A percentile compares a stretch with the other conserved stretches of the same genome.
Evolutionary conservation across 2,329 filamentous ascomycete genomes (phyloP).

Genomic region (Colletotrichum lindemuthianum): DNA sequence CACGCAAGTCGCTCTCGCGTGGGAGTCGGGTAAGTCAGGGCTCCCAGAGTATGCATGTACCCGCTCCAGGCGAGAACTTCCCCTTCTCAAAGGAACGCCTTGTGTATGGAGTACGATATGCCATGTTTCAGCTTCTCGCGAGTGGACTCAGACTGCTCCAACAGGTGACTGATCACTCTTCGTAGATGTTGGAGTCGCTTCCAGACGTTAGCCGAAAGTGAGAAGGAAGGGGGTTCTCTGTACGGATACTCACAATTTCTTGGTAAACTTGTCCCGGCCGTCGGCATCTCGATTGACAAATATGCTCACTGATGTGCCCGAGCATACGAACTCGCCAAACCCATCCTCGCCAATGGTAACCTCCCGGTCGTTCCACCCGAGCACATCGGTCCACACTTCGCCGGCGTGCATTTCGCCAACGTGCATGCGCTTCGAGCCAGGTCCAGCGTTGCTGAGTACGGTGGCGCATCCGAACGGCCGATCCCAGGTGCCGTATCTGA

Average conservation of each 20-base stretch:
- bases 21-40: no score
- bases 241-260: constrained; percentile 50
- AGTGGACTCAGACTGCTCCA: background rate
- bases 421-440: constrained; percentile 68
- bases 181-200: constrained; percentile 43
- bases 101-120: no score
- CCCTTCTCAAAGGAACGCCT: no score
- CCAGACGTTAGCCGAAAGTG: constrained; percentile 5
- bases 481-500: constrained; percentile 59
- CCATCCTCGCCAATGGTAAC: constrained; percentile 70
- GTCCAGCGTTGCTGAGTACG: constrained; percentile 64
- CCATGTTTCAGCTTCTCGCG: background rate
- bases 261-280: constrained; percentile 55
- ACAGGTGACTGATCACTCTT: constrained; percentile 32
- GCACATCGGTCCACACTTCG: constrained; percentile 72
- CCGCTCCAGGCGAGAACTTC: no score
- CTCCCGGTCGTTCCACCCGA: constrained; percentile 64
- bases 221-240: no score
- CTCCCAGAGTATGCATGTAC: no score
- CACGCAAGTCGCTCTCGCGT: no score
- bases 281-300: constrained; percentile 67
- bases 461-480: constrained; percentile 62
- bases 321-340: constrained; percentile 67
- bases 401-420: constrained; percentile 68
- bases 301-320: constrained; percentile 64